phyloP scores from a whole-genome alignment of 2,329 filamentous ascomycete genomes.

The Calonectria pseudoreteaudii region DNA sequence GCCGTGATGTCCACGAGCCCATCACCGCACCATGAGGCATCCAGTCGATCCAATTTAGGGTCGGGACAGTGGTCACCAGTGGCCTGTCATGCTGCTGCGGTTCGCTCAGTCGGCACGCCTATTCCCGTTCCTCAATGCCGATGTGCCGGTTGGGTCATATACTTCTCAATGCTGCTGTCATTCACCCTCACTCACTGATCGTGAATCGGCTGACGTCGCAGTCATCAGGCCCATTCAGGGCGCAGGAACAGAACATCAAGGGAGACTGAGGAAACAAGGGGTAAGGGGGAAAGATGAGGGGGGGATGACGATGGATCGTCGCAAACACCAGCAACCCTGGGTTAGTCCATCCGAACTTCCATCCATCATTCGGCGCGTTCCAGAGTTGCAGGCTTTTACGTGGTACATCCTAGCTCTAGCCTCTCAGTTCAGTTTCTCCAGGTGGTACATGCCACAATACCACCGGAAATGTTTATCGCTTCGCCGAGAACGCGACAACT shows the following conservation, averaged over 20 bases:
- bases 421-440: not conserved
- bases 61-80: constrained; percentile 22
- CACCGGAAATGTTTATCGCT: not conserved
- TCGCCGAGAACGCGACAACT: constrained; percentile 11
- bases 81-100: constrained; percentile 27
- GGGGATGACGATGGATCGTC: constrained; percentile 25
- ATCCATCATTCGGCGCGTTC: constrained; percentile 9
- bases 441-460: not conserved
- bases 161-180: constrained; percentile 2
- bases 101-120: constrained; percentile 26
- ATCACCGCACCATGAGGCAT: constrained; percentile 35
- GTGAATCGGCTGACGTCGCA: constrained; percentile 32
- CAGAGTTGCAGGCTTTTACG: constrained; percentile 6
- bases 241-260: constrained; percentile 13
- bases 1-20: constrained; percentile 5
- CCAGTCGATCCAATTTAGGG: constrained; percentile 26
- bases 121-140: constrained; percentile 20
- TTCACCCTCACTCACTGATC: constrained; percentile 1
- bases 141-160: constrained; percentile 32
- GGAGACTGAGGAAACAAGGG: constrained; percentile 18
- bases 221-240: constrained; percentile 28
- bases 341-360: constrained; percentile 11
- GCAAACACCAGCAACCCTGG: not conserved
- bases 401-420: not conserved
- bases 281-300: not conserved